Conservation (phyloP, 805 yeast genomes). For the Maudiozyma turicensis region DNA sequence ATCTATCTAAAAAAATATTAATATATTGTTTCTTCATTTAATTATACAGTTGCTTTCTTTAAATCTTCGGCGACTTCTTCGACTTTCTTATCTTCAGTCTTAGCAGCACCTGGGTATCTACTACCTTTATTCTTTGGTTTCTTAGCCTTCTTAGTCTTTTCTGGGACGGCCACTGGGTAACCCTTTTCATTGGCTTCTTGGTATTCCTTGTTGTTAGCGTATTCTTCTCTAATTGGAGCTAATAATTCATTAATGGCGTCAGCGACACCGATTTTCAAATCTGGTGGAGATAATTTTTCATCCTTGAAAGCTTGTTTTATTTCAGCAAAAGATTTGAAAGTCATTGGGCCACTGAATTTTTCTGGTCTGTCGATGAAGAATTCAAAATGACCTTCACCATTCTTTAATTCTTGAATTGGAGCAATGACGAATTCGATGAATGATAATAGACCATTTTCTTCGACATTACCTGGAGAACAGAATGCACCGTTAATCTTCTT, state of each 20-base stretch:
- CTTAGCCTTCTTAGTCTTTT: conserved; percentile 56
- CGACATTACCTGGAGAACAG: conserved; percentile 91
- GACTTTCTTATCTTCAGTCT: conserved; percentile 13
- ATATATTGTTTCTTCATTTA: neutral
- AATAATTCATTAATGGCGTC: conserved; percentile 73
- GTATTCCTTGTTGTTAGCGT: conserved; percentile 53
- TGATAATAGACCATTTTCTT: conserved; percentile 82
- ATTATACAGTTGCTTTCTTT: conserved; percentile 13
- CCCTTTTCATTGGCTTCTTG: conserved; percentile 68
- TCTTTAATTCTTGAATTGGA: conserved; percentile 75
- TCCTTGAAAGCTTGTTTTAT: conserved; percentile 63
- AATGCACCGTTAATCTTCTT: conserved; percentile 88
- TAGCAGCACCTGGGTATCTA: conserved; percentile 68
- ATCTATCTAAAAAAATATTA: neutral
- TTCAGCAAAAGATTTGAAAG: conserved; percentile 56
- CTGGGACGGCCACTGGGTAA: conserved; percentile 65
- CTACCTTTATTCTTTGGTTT: conserved; percentile 82
- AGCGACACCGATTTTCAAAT: conserved; percentile 84
- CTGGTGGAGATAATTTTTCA: conserved; percentile 81
- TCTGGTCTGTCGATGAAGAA: conserved; percentile 87
- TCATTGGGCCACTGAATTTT: conserved; percentile 89
- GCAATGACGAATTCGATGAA: conserved; percentile 76
- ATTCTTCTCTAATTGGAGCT: conserved; percentile 75
- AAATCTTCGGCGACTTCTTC: conserved; percentile 21
- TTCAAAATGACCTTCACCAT: conserved; percentile 46